Base-by-base conservation (phyloP, 2,329 filamentous ascomycete species). In the Ambrosiella beaveri region DNA sequence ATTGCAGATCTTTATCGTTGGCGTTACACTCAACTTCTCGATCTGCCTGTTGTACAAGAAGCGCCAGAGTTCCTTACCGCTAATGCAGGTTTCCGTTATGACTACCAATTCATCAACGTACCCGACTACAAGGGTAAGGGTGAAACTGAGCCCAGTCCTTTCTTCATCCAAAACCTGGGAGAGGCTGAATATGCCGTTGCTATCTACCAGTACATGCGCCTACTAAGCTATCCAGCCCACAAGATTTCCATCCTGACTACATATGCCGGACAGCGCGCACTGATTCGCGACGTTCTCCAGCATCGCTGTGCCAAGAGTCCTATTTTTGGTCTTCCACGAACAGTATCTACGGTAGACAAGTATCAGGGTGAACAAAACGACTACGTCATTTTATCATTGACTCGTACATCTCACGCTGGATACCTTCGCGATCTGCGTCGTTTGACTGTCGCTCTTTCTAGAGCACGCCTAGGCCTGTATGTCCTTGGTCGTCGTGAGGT, bases 361-460 rank as follows among this genome's bases (percentile, higher is more conserved):
- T 98, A 97, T 66, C 93, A 98, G 73, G 94, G 93, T 68, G 93
- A 98, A 74, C 93, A 98, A 71, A 98, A 98, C 70, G 93, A 98
- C 67, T 97, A 96, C 66, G 82, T 98, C 64, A 95, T 98, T 65
- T 80, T 98, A 58, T 96, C 90, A 4, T 79, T 98, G 52, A 93
- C 89, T 12, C 82, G 93, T 62, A 97, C 94, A 11, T 86, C 84
- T 58, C 80, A 85, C 17, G 88, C 94, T 7, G 93, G 93, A 56
- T 98, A 97, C 68, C 79, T 98, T 7, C 85, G 94, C 62, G 91
- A 97, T 66, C 83, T 97, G 62, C 86, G 93, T 51, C 87, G 93
- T 59, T 79, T 98, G 61, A 98, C 93, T 0, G 93, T 98, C 52
- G 93, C 91, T 0, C 79, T 98, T 3, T 97, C 91, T 2, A 87